These are phyloP conservation scores for Coniochaeta sp. DNA, from an alignment of 2,329 filamentous ascomycete genomes.

Conservation along the genomic window DNA sequence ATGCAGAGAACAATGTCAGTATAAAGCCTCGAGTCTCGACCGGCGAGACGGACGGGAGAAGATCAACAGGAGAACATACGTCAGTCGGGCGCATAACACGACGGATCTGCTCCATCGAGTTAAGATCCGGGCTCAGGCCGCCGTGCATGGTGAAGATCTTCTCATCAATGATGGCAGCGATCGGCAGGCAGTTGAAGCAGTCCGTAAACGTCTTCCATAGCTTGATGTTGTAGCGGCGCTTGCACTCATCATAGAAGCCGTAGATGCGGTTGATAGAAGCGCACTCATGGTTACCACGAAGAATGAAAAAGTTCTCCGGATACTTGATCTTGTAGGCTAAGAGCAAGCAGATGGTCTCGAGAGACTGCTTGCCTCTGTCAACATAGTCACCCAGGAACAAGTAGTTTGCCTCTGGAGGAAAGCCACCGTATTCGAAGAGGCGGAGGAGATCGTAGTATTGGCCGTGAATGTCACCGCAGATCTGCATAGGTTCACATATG, in stretches of 20 bases:
- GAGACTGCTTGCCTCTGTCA: conserved; percentile 96
- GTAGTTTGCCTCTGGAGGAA: conserved; percentile 98
- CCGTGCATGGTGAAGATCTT: conserved; percentile 99
- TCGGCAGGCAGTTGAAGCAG: conserved; percentile 98
- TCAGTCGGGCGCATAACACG: conserved; percentile 98
- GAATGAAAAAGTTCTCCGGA: conserved; percentile 98
- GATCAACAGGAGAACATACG: conserved; percentile 50
- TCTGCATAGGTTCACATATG: conserved; percentile 45
- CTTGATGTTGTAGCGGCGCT: conserved; percentile 98
- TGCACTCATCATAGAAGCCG: conserved; percentile 99
- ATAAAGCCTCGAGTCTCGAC: background rate
- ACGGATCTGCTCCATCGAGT: conserved; percentile 99
- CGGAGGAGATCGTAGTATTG: conserved; percentile 98
- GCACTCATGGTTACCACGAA: conserved; percentile 98
- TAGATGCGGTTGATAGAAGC: conserved; percentile 99
- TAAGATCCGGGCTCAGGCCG: conserved; percentile 90
- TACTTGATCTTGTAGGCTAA: conserved; percentile 99
- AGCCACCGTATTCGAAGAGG: conserved; percentile 96
- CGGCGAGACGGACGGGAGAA: conserved; percentile 6
- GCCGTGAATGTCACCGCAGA: conserved; percentile 97
- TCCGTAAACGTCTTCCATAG: conserved; percentile 99
- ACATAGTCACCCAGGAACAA: conserved; percentile 99
- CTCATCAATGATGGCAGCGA: conserved; percentile 97
- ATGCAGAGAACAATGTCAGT: conserved; percentile 5
- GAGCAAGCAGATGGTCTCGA: conserved; percentile 95